Conservation (phyloP, 176 grass and related monocot species). For the Eragrostis nindensis region DNA sequence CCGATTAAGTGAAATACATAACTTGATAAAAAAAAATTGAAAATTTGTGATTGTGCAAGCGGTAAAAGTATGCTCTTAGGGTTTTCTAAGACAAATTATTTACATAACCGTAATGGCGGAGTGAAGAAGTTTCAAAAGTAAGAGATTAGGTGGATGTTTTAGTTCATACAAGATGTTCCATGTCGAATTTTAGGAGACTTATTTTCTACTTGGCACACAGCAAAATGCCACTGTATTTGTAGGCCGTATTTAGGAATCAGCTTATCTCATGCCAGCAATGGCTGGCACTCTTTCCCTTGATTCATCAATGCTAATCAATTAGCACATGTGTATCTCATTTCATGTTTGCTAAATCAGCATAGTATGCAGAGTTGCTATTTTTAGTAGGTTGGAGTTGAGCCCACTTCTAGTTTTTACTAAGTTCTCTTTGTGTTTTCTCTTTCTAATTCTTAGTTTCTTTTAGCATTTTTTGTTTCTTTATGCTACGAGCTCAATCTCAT, state of each 20-base stretch:
- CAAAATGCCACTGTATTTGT: neutral
- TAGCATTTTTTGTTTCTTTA: slow-evolving; percentile 16
- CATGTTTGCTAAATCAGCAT: neutral
- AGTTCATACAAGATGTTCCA: neutral
- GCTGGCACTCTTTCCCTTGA: neutral
- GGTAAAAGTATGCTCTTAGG: neutral
- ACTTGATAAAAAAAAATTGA: neutral
- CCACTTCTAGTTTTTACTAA: neutral
- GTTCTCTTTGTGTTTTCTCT: neutral
- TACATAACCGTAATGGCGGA: neutral
- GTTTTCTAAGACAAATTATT: neutral
- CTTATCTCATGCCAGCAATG: neutral
- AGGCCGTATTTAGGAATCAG: neutral
- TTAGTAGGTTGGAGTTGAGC: slow-evolving; percentile 6
- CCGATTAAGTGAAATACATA: neutral
- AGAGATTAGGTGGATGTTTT: neutral
- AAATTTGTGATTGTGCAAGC: neutral
- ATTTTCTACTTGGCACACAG: neutral
- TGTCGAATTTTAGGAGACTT: neutral
- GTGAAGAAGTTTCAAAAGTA: neutral
- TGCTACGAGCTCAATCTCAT: neutral
- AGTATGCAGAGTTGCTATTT: slow-evolving; percentile 2
- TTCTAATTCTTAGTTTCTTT: slow-evolving; percentile 15
- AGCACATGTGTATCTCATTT: neutral
- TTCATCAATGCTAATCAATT: slow-evolving; percentile 7